phyloP scores from a whole-genome alignment of 1,284 basidiomycete genomes.

The Trichosporon ovoides region DNA sequence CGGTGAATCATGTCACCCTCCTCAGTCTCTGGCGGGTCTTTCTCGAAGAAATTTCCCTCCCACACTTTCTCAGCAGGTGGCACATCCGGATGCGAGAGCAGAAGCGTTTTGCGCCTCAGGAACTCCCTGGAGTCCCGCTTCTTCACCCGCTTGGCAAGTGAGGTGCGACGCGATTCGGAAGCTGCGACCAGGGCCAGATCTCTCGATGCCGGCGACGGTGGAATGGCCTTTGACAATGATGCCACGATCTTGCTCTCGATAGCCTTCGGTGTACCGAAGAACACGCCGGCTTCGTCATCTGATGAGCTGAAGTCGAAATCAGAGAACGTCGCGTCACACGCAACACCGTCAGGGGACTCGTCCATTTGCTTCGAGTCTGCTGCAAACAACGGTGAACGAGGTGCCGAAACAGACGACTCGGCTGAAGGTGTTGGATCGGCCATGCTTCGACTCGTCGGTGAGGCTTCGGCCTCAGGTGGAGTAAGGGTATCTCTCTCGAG shows the following conservation, averaged over 20 bases:
- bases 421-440: not conserved
- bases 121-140: conserved; percentile 37
- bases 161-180: conserved; percentile 9
- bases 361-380: not conserved
- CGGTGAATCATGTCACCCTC: conserved; percentile 7
- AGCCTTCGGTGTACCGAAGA: conserved; percentile 30
- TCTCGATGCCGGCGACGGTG: conserved; percentile 6
- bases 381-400: not conserved
- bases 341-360: not conserved
- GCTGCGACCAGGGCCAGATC: not conserved
- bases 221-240: conserved; percentile 21
- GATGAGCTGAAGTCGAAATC: conserved; percentile 15
- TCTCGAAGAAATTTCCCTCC: conserved; percentile 22
- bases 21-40: not conserved
- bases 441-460: not conserved
- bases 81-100: conserved; percentile 18
- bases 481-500: not conserved
- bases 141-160: conserved; percentile 14
- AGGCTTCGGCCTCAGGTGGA: not conserved
- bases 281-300: conserved; percentile 34
- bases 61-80: conserved; percentile 16
- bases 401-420: not conserved
- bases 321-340: not conserved
- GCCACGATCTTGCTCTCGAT: conserved; percentile 27
- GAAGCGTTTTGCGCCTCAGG: conserved; percentile 30